Base-by-base conservation (phyloP, 768 basidiomycete species). In the Lentinula edodes region DNA sequence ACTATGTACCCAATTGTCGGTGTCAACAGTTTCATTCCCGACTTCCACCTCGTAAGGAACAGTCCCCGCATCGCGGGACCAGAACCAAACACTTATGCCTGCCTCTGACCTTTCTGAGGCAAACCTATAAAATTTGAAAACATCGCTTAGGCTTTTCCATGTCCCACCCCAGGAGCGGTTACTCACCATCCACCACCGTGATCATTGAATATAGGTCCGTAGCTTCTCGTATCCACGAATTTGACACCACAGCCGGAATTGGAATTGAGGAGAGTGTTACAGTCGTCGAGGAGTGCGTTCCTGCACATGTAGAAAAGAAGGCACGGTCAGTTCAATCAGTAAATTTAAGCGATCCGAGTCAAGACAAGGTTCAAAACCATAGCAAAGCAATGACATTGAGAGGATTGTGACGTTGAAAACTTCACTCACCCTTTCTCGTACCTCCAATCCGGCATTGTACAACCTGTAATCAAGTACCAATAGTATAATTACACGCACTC, bases 41-140 rank as follows among this genome's bases (percentile, higher is more conserved):
- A 71, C 70, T 50, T 55, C 71, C 16, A 87, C 76, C 34, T 85
- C 84, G 8, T 67, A 55, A 2, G 86, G 87, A 32, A 84, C 79
- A 35, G 65, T 69, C 2, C 67, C 71, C 52, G 71, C 78, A 64
- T 79, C 78, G 32, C 89, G 77, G 0, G 82, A 70, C 88, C 89
- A 93, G 75, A 89, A 90, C 83, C 86, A 91, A 36, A 90, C 76
- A 57, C 84, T 85, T 64, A 91, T 84, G 67, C 76, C 81, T 15
- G 65, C 66, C 18, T 71, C 66, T 0, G 83, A 83, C 42, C 88
- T 80, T 68, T 89, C 87, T 55, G 88, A 75, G 0, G 84, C 89
- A 67, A 82, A 88, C 81, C 83, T 87, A 12, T 8, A n/a, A n/a
- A 57, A 28, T 18, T 8, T 23, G n/a, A 18, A n/a, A 18, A 18